These are phyloP conservation scores for Naganishia vaughanmartiniae DNA, from an alignment of 768 basidiomycete genomes.

Conservation along the genomic window DNA sequence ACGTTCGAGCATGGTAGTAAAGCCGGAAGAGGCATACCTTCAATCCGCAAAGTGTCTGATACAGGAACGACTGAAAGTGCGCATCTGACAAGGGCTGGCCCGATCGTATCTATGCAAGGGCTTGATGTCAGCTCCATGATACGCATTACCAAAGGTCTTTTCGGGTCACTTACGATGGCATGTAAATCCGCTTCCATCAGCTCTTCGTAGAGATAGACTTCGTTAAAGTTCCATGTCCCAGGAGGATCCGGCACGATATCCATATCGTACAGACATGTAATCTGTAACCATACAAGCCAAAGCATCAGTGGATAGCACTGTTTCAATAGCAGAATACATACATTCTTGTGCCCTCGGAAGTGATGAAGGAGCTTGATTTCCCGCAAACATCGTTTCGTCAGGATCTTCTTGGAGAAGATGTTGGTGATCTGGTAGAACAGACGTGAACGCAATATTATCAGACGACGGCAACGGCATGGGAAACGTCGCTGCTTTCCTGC, in stretches of 20 bases:
- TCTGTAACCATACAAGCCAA: slow-evolving; percentile 56
- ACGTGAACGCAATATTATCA: neutral
- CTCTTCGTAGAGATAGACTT: slow-evolving; percentile 89
- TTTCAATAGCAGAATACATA: slow-evolving; percentile 53
- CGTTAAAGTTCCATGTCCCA: slow-evolving; percentile 80
- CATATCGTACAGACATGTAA: slow-evolving; percentile 96
- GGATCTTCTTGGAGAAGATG: slow-evolving; percentile 59
- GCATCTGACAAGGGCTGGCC: slow-evolving; percentile 56
- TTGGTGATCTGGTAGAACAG: slow-evolving; percentile 50
- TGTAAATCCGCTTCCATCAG: slow-evolving; percentile 99
- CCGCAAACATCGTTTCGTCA: slow-evolving; percentile 92
- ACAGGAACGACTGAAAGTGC: slow-evolving; percentile 75
- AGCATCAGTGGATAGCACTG: neutral
- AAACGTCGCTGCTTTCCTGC: neutral
- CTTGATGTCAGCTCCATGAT: neutral
- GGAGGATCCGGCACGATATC: slow-evolving; percentile 87
- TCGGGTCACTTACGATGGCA: slow-evolving; percentile 70
- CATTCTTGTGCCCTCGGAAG: slow-evolving; percentile 98
- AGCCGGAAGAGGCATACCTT: slow-evolving; percentile 74
- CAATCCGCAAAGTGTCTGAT: slow-evolving; percentile 95
- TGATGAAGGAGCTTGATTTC: slow-evolving; percentile 91
- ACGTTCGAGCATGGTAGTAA: slow-evolving; percentile 55
- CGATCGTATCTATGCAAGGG: slow-evolving; percentile 52
- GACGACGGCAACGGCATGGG: neutral
- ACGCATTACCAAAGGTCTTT: neutral